Base-by-base conservation (phyloP, 2,329 filamentous ascomycete species). In the Fusarium mangiferae region DNA sequence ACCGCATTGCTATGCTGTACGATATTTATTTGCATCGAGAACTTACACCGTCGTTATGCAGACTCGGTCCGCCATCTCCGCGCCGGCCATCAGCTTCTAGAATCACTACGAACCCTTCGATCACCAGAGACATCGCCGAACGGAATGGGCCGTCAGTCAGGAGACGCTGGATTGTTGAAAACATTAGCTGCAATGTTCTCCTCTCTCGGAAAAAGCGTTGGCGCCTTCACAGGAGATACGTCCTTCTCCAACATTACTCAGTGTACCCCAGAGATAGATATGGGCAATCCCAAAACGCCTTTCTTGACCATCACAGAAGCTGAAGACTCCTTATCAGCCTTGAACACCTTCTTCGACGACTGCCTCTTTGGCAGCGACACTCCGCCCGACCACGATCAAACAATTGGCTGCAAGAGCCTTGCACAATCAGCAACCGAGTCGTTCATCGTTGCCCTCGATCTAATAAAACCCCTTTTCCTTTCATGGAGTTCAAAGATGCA, bases 11-110 rank as follows among this genome's bases (percentile, higher is more conserved):
- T 72, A 3, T 78, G 76, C 36, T 78, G 76, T 22, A 68, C 72
- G 22, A 74, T 78, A 28, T 78, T 78, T n/a, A 75, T 77, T 30
- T 74, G 70, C 28, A 70, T 78, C 15, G 76, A 78, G 45, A 76
- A 68, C 26, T 49, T 78, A 6, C 57, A 72, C 17, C 68, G 70
- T 2, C 76, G 76, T 4, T 74, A 75, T 15, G 55, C 74, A n/a
- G 75, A 77, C 20, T 66, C 76, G 12, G 49, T 76, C 3, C 68
- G 75, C 10, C 76, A 78, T 26, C 33, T 77, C 13, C 68, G 67
- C n/a, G 70, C 75, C 22, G 76, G 74, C 5, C 62, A 61, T 9
- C 58, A 62, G 3, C 64, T 78, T 7, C 46, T 76, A 51, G 56
- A 60, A 17, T 70, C 70, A 6, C 59, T 68, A 5, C 60, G 42